A percentile compares a stretch with the other conserved stretches of the same genome.
Conservation (phyloP, 257 asterid species). For the Sherardia arvensis region DNA sequence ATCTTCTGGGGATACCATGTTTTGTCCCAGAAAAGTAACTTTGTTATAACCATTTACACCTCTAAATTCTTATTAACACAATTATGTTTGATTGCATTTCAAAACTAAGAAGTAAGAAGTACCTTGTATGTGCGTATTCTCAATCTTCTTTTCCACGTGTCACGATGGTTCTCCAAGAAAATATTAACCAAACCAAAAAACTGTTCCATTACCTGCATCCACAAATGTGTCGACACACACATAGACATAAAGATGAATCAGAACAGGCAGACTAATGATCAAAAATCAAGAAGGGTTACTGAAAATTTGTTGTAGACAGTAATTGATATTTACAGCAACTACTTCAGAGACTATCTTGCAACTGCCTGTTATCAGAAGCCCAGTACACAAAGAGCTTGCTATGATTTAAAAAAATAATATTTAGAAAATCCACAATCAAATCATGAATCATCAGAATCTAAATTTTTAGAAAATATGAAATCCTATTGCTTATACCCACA, state of each 20-base stretch:
- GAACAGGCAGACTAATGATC: not conserved
- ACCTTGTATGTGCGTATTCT: slow-evolving; percentile 97
- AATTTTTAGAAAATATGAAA: not conserved
- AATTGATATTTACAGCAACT: not conserved
- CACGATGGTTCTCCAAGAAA: slow-evolving; percentile 87
- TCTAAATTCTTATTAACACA: not conserved
- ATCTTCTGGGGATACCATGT: not conserved
- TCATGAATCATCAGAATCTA: not conserved
- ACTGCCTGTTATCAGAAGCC: not conserved
- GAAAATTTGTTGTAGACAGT: not conserved
- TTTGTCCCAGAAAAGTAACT: not conserved
- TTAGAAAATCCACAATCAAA: not conserved
- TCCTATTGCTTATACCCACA: not conserved
- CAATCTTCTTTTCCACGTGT: slow-evolving; percentile 75
- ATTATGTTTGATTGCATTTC: not conserved
- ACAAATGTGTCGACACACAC: not conserved
- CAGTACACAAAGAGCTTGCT: not conserved
- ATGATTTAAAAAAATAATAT: not conserved
- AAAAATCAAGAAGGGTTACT: not conserved
- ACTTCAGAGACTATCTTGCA: not conserved
- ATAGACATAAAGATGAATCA: not conserved
- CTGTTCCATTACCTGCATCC: slow-evolving; percentile 88
- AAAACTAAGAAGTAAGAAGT: not conserved
- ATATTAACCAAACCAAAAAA: slow-evolving; percentile 90
- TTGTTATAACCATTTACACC: not conserved